Evolutionary conservation across 306 rosid genomes (phyloP).

Genomic region (Vicia faba): DNA sequence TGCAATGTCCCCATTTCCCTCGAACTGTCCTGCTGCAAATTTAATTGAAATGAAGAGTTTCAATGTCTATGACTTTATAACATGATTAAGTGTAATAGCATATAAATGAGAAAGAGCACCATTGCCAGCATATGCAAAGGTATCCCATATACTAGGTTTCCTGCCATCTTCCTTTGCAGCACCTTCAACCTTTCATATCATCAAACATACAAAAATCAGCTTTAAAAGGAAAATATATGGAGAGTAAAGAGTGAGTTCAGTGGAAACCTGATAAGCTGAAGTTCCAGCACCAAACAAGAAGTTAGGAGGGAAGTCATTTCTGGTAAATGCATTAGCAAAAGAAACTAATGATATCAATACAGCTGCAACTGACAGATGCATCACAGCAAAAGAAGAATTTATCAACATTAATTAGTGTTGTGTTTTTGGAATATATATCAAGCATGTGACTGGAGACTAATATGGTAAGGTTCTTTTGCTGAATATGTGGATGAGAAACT

Average conservation of each 20-base stretch:
- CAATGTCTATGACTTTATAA: neutral
- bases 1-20: slow-evolving; percentile 31
- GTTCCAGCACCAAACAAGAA: slow-evolving; percentile 71
- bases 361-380: neutral
- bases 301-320: slow-evolving; percentile 62
- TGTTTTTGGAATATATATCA: neutral
- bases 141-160: slow-evolving; percentile 50
- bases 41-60: neutral
- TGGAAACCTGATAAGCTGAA: slow-evolving; percentile 67
- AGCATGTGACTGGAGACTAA: neutral
- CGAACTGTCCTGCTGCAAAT: slow-evolving; percentile 20
- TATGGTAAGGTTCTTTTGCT: neutral
- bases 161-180: slow-evolving; percentile 48
- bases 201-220: neutral
- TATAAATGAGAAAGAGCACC: slow-evolving; percentile 9
- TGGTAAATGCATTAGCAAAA: slow-evolving; percentile 32
- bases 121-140: slow-evolving; percentile 31
- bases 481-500: neutral
- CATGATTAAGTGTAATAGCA: neutral
- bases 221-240: neutral
- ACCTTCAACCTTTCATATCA: slow-evolving; percentile 39
- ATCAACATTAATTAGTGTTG: neutral
- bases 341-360: neutral
- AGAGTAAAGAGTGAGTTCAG: too few relatives aligned
- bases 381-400: neutral